Evolutionary conservation across 805 yeast genomes (phyloP), one percentile per base, ranked within the genome.

Genomic region (Metschnikowia koreensis): DNA sequence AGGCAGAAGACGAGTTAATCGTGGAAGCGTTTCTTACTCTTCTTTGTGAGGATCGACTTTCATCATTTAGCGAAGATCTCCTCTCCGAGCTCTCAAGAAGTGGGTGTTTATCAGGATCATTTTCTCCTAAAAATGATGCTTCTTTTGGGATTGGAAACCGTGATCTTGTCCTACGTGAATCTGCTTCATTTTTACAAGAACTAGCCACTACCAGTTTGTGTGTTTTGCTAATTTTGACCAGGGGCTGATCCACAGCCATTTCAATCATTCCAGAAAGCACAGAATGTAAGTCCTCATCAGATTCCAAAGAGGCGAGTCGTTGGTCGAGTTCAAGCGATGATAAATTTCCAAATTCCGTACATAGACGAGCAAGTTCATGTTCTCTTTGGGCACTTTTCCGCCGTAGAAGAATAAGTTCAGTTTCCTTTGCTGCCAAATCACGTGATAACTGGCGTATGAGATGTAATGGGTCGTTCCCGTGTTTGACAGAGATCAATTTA

Each of bases 351-450:
- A 67, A 67, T 43, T 72, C 74, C 34, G 61, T 66, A 44, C 73
- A 63, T 13, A 75, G 47, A 38, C 61, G 63, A 17, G 64, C 55
- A 41, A 75, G 60, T 34, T 59, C 63, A 40, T 69, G 74, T 51
- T 74, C 78, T 17, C 70, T 59, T 17, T 54, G 46, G 46, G 73
- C 66, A 50, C 66, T 64, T 38, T 64, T 66, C 48, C 65, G 61
- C 10, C 77, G 66, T 38, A 71, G 56, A 16, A 76, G 56, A 2
- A 72, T 64, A 41, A 79, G 65, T 55, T 79, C 81, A 1, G 76
- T 68, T 48, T 80, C 83, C 36, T 80, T 68, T 36, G 67, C 64
- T 1, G 81, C 77, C 53, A 81, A 59, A 48, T 81, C 84, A 1
- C 68, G 54, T 0, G 82, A 76, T 16, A 81, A 61, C 56, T 79